Base-by-base conservation (phyloP, 2,329 filamentous ascomycete genomes). In the Chrysoporthe deuterocubensis region DNA sequence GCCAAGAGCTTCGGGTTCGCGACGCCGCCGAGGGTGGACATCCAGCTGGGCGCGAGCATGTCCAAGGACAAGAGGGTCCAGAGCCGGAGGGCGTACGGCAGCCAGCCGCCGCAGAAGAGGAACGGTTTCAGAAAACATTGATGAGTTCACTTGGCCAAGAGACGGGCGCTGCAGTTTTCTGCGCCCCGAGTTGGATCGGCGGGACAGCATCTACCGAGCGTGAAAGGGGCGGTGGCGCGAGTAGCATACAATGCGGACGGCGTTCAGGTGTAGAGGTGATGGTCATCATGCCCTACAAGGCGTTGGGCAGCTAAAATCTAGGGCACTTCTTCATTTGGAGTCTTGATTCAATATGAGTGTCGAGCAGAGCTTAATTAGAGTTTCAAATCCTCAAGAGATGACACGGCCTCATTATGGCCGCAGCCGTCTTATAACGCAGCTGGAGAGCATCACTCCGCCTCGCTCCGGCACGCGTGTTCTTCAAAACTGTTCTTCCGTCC, bases 1-100 rank as follows among this genome's bases (percentile, higher is more conserved):
- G 92, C 92, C 63, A 95, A 93, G 84, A 88, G 89, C 72, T 96
- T 96, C 76, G 93, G 93, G 0, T 96, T 97, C 78, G 80, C 84
- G 4, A 87, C 89, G 0, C 92, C 93, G 21, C 93, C 93, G 3
- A 84, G 92, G 65, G 89, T 96, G 48, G 92, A 96, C 76, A 90
- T 96, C 73, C 88, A 88, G 60, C 81, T 96, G 14, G 92, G 92
- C 0, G 89, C 92, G 5, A 92, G 92, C 76, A 87, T 96, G 88
- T 85, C 87, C 74, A 84, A 89, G 72, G 89, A 91, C 74, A 92
- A 92, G 81, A 92, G 92, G 81, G 84, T 81, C 57, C 78, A 86
- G 69, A 84, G 86, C 62, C 88, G 87, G 50, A 83, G 92, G 75
- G 85, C 87, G 13, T 96, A 95, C 76, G 93, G 93, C 61, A 93